Percentiles rank a stretch among this genome's conserved stretches.
Evolutionary conservation across 2,329 filamentous ascomycete species (phyloP).

Genomic region (Colletotrichum abscissum): DNA sequence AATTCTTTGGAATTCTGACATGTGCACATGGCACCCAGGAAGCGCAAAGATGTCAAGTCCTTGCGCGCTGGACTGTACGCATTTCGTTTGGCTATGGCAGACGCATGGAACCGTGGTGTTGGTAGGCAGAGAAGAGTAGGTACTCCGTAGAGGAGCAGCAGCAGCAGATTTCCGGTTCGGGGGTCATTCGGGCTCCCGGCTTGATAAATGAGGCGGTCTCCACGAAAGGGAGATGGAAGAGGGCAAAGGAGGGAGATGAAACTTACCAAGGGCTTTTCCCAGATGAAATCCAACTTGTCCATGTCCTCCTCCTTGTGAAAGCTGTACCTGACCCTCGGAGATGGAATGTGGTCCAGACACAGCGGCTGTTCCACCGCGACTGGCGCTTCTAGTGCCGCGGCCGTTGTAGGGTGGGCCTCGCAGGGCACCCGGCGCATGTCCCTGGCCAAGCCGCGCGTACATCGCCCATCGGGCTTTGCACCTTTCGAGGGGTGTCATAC

Average conservation of each 20-base stretch:
- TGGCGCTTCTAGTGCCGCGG: constrained; percentile 3
- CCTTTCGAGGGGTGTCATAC: constrained; percentile 3
- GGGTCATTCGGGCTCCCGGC: constrained; percentile 1
- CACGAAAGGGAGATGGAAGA: neutral
- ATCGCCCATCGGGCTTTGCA: neutral
- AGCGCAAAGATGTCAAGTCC: neutral
- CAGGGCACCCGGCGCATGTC: constrained; percentile 13
- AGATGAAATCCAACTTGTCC: neutral
- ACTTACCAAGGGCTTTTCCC: neutral
- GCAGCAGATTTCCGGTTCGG: neutral
- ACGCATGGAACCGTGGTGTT: neutral
- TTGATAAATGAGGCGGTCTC: constrained; percentile 8
- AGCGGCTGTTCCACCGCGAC: constrained; percentile 7
- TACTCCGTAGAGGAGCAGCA: neutral
- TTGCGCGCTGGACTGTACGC: constrained; percentile 2
- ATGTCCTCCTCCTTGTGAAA: neutral
- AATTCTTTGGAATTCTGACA: constrained; percentile 7
- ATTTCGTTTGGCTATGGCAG: constrained; percentile 13
- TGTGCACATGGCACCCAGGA: constrained; percentile 24
- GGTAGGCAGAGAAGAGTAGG: neutral
- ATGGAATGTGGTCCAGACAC: constrained; percentile 3
- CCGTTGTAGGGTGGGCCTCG: constrained; percentile 17
- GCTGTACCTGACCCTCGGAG: neutral
- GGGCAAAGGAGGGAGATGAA: neutral
- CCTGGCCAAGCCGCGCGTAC: constrained; percentile 22